Conservation (phyloP, 2,329 filamentous ascomycete genomes). For the Colletotrichum lupini region DNA sequence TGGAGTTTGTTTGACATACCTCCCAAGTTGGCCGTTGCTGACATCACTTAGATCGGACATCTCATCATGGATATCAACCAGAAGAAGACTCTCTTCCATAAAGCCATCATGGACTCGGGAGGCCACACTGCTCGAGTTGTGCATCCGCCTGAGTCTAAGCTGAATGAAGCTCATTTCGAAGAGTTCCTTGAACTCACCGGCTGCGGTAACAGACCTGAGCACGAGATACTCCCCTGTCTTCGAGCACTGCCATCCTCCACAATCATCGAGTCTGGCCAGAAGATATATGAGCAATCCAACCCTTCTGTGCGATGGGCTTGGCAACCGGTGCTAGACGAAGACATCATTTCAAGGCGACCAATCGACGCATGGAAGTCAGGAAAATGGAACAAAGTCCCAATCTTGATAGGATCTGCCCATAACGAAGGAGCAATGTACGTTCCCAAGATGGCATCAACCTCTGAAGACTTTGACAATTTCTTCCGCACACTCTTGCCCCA, state of each 20-base stretch:
- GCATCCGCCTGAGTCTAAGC: conserved; percentile 40
- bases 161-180: conserved; percentile 43
- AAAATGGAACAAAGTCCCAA: conserved; percentile 45
- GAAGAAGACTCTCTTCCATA: conserved; percentile 44
- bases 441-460: conserved; percentile 16
- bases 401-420: conserved; percentile 42
- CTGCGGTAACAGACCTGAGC: conserved; percentile 32
- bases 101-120: conserved; percentile 46
- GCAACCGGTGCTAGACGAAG: conserved; percentile 45
- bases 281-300: conserved; percentile 42
- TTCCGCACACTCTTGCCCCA: conserved; percentile 42
- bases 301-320: conserved; percentile 46
- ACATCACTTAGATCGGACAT: conserved; percentile 40
- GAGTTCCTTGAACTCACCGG: conserved; percentile 44
- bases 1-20: conserved; percentile 35
- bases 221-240: conserved; percentile 42
- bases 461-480: conserved; percentile 41
- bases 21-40: not conserved
- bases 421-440: conserved; percentile 47
- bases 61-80: conserved; percentile 47
- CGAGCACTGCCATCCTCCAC: conserved; percentile 40
- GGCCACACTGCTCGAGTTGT: conserved; percentile 44
- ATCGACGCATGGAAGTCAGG: conserved; percentile 46
- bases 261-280: conserved; percentile 41
- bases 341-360: conserved; percentile 44